Evolutionary conservation across 176 grass and related monocot species (phyloP), one percentile per base, ranked within the genome.

Genomic region (Cenchrus americanus): DNA sequence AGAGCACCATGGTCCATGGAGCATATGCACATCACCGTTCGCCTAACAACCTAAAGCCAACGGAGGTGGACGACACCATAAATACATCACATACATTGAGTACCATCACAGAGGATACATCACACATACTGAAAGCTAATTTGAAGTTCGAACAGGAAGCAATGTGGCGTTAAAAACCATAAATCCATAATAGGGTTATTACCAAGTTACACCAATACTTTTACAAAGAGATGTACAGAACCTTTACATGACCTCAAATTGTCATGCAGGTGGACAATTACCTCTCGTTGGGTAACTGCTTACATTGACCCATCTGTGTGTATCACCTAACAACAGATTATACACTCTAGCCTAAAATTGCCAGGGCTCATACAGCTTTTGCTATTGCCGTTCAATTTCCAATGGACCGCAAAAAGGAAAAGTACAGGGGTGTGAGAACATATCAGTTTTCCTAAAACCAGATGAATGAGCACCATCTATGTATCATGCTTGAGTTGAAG

Each of bases 311-410:
- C 60, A 58, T 69, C 49, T 46, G 61, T 15, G 14, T 57, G 9
- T 58, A 66, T 42, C 50, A 74, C 75, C 65, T 71, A 77, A 17
- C n/a, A 78, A 83, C 48, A 54, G 24, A 57, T 59, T 71, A 77
- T 73, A 65, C 60, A 78, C 22, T 10, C 24, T 54, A 46, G 54
- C 18, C 66, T 83, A 83, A 23, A 58, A 60, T n/a, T 60, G 27
- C 40, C 41, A 48, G 37, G 63, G 6, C 18, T 67, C 58, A 47
- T 8, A 63, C 2, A 83, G 60, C 26, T 59, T 37, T 37, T 17
- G 12, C 1, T 62, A 63, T 77, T 61, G 21, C 13, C 1, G 6
- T 76, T 15, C 52, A 54, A 63, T 15, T 21, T 77, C 3, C 12
- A 50, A 30, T 24, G 17, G 8, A 9, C 4, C 50, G 51, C 64